phyloP scores from a whole-genome alignment of 2,329 filamentous ascomycete species.

The Ophiocordyceps sinensis region DNA sequence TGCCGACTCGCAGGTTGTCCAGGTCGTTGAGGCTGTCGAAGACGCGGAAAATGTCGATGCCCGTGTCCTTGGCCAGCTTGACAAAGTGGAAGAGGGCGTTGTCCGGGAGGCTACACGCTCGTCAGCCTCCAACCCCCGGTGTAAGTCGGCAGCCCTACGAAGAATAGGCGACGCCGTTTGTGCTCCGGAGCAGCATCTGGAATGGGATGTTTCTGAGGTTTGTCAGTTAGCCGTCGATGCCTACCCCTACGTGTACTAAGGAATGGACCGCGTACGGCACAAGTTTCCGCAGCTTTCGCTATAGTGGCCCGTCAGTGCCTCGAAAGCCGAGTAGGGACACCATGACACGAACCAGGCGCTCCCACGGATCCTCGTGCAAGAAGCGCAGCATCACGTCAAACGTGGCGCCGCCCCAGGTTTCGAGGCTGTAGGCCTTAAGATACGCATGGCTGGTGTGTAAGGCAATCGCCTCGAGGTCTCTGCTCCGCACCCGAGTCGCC shows the following conservation, averaged over 20 bases:
- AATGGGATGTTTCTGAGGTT: conserved; percentile 70
- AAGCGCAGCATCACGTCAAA: conserved; percentile 99
- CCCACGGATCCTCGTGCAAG: conserved; percentile 98
- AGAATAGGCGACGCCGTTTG: conserved; percentile 64
- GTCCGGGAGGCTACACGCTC: conserved; percentile 82
- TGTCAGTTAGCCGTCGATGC: background rate
- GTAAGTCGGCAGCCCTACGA: conserved; percentile 36
- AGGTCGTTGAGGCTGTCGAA: conserved; percentile 96
- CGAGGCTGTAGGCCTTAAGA: conserved; percentile 80
- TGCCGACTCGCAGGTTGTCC: conserved; percentile 88
- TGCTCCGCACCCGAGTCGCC: conserved; percentile 87
- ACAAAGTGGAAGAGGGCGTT: conserved; percentile 98
- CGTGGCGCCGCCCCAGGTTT: conserved; percentile 97
- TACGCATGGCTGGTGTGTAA: conserved; percentile 91
- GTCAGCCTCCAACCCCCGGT: background rate
- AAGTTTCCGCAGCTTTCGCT: conserved; percentile 59
- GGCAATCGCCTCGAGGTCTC: conserved; percentile 89
- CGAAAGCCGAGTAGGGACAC: background rate
- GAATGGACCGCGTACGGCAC: conserved; percentile 40
- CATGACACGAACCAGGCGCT: conserved; percentile 61
- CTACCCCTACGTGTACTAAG: no score
- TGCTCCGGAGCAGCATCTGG: conserved; percentile 75
- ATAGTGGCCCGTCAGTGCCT: background rate
- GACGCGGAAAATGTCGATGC: conserved; percentile 96
- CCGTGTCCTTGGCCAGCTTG: conserved; percentile 94